phyloP scores from a whole-genome alignment of 129 eudicot species.

The Flaveria linearis region DNA sequence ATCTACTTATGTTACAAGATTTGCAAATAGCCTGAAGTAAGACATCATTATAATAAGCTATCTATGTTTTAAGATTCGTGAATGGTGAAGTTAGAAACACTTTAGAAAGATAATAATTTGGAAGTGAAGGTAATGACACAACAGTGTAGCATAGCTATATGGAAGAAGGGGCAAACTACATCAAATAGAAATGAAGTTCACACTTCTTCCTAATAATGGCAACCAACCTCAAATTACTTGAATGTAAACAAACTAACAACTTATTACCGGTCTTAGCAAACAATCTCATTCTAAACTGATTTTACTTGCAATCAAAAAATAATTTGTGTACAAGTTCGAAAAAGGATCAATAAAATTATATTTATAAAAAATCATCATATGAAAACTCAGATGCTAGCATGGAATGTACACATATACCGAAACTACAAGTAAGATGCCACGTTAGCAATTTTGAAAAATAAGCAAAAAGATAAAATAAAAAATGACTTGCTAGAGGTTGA shows the following conservation, averaged over 20 bases:
- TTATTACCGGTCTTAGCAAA: background rate
- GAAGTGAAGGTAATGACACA: background rate
- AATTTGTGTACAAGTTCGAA: background rate
- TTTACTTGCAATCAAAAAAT: background rate
- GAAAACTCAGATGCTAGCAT: background rate
- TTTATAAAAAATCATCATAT: background rate
- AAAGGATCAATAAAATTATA: background rate
- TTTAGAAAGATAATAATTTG: too few species aligned
- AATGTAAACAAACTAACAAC: background rate
- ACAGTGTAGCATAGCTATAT: conserved; percentile 7
- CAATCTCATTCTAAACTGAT: background rate
- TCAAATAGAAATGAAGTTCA: background rate
- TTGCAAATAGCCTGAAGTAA: conserved; percentile 53
- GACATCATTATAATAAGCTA: background rate
- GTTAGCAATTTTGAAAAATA: background rate
- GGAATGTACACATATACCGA: background rate
- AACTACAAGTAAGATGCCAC: background rate
- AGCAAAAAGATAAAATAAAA: background rate
- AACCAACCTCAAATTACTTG: background rate
- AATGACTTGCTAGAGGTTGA: background rate
- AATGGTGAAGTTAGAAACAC: too few species aligned
- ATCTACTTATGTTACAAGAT: too few species aligned
- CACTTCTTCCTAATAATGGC: background rate
- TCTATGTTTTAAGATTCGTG: too few species aligned
- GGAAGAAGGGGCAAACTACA: background rate